Percentiles rank a stretch among this genome's conserved stretches.
Evolutionary conservation across 805 yeast genomes (phyloP).

Genomic region (Lipomyces yamadae): DNA sequence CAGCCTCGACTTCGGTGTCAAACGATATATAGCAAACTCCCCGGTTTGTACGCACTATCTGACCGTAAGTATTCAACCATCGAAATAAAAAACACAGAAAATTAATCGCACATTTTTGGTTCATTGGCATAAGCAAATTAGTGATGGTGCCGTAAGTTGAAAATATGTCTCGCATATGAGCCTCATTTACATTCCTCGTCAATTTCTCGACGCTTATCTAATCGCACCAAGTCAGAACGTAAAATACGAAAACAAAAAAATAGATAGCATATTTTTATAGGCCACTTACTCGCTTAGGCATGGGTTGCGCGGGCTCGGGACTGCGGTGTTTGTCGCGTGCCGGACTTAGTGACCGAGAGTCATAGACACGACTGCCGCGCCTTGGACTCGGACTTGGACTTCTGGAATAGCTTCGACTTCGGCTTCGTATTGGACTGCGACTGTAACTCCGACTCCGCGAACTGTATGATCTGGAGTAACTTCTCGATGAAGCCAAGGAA

Average conservation of each 20-base stretch:
- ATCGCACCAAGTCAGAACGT: background rate
- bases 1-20: slow-evolving; percentile 28
- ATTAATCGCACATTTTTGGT: slow-evolving; percentile 1
- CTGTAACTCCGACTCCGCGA: slow-evolving; percentile 11
- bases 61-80: background rate
- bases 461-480: slow-evolving; percentile 10
- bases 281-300: slow-evolving; percentile 10
- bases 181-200: slow-evolving; percentile 29
- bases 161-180: slow-evolving; percentile 36
- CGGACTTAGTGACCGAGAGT: slow-evolving; percentile 11
- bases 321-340: slow-evolving; percentile 5
- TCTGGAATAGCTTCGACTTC: slow-evolving; percentile 7
- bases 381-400: slow-evolving; percentile 9
- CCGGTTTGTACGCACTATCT: slow-evolving; percentile 11
- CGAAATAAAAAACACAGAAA: background rate
- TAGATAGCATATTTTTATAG: background rate
- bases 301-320: background rate
- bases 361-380: slow-evolving; percentile 9
- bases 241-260: background rate
- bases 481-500: slow-evolving; percentile 23
- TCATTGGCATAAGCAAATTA: slow-evolving; percentile 22
- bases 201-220: slow-evolving; percentile 31
- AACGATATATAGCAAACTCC: slow-evolving; percentile 26
- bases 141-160: slow-evolving; percentile 28
- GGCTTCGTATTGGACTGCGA: slow-evolving; percentile 16